Percentiles rank a stretch among this genome's conserved stretches.
Evolutionary conservation across 2,329 filamentous ascomycete species (phyloP).

Genomic region (Xylogone sp.): DNA sequence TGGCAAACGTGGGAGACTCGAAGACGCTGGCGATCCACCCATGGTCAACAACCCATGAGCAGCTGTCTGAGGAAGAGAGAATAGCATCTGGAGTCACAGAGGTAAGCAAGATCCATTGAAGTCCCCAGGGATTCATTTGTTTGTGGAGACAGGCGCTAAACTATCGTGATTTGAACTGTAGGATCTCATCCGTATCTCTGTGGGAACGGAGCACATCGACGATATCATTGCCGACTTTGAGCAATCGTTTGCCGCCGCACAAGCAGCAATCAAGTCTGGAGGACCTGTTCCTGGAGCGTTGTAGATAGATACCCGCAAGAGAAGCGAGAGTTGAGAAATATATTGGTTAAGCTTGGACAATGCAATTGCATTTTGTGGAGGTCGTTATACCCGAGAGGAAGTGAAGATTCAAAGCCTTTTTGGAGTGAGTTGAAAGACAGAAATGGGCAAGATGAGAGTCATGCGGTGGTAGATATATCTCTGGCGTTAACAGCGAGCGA

Average conservation of each 20-base stretch:
- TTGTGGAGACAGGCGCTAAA: slow-evolving; percentile 1
- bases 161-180: slow-evolving; percentile 30
- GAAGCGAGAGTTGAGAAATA: not conserved
- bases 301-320: not conserved
- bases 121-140: not conserved
- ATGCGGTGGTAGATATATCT: no score
- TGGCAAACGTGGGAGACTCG: slow-evolving; percentile 93
- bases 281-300: not conserved
- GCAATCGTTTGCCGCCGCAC: slow-evolving; percentile 72
- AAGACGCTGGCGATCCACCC: slow-evolving; percentile 96
- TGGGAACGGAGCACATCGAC: slow-evolving; percentile 94
- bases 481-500: no score
- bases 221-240: slow-evolving; percentile 96
- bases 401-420: no score
- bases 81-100: slow-evolving; percentile 76
- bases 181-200: slow-evolving; percentile 91
- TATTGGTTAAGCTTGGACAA: no score
- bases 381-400: no score
- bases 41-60: slow-evolving; percentile 93
- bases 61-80: slow-evolving; percentile 80
- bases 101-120: slow-evolving; percentile 33
- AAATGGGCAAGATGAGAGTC: no score
- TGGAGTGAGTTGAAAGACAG: no score
- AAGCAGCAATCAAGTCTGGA: slow-evolving; percentile 30
- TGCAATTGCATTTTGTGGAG: no score